Conservation (phyloP, 2,329 filamentous ascomycete genomes). For the Calonectria leucothoes region DNA sequence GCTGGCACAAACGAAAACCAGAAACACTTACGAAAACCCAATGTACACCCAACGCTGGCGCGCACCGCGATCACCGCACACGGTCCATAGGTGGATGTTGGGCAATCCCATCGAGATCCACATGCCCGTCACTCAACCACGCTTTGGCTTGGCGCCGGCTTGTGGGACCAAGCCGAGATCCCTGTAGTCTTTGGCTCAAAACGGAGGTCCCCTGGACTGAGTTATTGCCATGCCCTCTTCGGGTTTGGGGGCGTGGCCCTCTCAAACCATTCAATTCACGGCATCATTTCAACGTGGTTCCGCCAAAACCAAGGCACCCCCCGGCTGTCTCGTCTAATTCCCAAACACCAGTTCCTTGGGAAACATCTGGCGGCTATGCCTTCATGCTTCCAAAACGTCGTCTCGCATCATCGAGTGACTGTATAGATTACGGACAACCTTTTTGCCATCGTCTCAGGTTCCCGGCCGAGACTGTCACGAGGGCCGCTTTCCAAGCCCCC, state of each 20-base stretch:
- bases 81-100: conserved; percentile 31
- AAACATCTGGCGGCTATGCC: neutral
- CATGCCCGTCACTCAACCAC: conserved; percentile 37
- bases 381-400: neutral
- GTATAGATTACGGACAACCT: neutral
- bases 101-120: conserved; percentile 42
- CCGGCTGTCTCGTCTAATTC: neutral
- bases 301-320: neutral
- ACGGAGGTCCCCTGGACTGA: neutral
- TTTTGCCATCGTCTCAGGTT: conserved; percentile 4
- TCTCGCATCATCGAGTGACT: neutral
- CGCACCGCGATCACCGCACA: conserved; percentile 40
- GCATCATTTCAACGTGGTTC: neutral
- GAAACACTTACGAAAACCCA: conserved; percentile 5
- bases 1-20: conserved; percentile 1
- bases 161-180: conserved; percentile 34
- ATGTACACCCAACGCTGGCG: conserved; percentile 19
- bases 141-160: conserved; percentile 35
- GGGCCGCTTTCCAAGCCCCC: neutral
- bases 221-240: neutral
- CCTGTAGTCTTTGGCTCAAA: conserved; percentile 31
- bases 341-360: neutral
- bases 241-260: neutral
- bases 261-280: neutral
- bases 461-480: neutral